Evolutionary conservation across 2,329 filamentous ascomycete genomes (phyloP), one percentile per base, ranked within the genome.

Genomic region (Verticillium longisporum): DNA sequence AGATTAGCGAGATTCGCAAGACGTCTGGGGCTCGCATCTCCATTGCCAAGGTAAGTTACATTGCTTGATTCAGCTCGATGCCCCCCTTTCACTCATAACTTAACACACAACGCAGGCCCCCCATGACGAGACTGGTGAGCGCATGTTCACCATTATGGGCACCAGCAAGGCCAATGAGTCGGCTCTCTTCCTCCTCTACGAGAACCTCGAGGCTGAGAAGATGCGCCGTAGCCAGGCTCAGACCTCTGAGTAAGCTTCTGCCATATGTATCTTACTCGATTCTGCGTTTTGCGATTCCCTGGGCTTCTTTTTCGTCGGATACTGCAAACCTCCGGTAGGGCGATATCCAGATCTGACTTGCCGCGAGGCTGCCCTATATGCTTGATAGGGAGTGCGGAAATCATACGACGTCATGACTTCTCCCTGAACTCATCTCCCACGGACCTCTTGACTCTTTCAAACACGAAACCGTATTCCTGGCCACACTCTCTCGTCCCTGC

Each of bases 111-210:
- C 33, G 6, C 60, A 88, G 84, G 89, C 93, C 56, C 92, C 95
- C 61, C 95, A 99, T 72, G 95, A 99, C 69, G 95, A 98, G 68
- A 96, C 92, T 63, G 95, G 95, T 67, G 95, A 99, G 83, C 89
- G 95, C 71, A 99, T 99, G 95, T 99, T 99, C 80, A 99, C 95
- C 72, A 99, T 99, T 74, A 97, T 96, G 85, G 95, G 95, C 68
- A 96, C 91, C 63, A 88, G 91, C 63, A 89, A 89, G 78, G 92
- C 92, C 66, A 99, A 99, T 71, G 95, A 99, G 78, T 94, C 92
- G 69, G 95, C 95, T 4, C 83, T 99, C 33, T 97, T 97, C 77
- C 87, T 99, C 60, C 83, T 99, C 65, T 99, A 99, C 75, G 95
- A 99, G 83, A 99, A 99, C 77, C 86, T 99, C 58, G 95, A 99